Conservation (phyloP, 257 asterid species). For the Solanum sejunctum region DNA sequence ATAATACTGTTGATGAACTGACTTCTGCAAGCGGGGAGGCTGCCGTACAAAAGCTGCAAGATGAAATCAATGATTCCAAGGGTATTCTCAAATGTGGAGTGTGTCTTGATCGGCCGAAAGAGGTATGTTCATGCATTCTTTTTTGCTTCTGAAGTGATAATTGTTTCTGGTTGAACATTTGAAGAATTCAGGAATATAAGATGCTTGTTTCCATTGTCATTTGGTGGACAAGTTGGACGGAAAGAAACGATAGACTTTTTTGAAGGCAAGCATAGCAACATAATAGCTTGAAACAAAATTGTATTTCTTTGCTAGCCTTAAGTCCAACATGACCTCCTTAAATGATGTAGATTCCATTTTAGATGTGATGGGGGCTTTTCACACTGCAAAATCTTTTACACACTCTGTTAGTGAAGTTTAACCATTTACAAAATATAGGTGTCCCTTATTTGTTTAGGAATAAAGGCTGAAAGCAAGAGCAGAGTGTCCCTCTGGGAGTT, state of each 20-base stretch:
- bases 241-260: not conserved
- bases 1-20: slow-evolving; percentile 43
- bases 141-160: not conserved
- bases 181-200: not conserved
- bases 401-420: not conserved
- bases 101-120: slow-evolving; percentile 93
- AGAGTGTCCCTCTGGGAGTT: not conserved
- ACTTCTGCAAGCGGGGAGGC: slow-evolving; percentile 71
- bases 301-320: not conserved
- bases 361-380: not conserved
- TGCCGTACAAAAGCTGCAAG: slow-evolving; percentile 77
- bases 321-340: not conserved
- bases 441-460: not conserved
- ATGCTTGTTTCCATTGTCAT: not conserved
- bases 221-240: not conserved
- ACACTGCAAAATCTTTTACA: not conserved
- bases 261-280: not conserved
- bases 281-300: not conserved
- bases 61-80: slow-evolving; percentile 86
- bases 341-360: not conserved
- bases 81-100: slow-evolving; percentile 93
- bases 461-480: not conserved
- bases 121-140: slow-evolving; percentile 31
- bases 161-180: not conserved
- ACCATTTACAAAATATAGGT: not conserved